These are phyloP conservation scores for Yamadazyma akitaensis DNA, from an alignment of 805 yeast genomes.

Conservation along the genomic window DNA sequence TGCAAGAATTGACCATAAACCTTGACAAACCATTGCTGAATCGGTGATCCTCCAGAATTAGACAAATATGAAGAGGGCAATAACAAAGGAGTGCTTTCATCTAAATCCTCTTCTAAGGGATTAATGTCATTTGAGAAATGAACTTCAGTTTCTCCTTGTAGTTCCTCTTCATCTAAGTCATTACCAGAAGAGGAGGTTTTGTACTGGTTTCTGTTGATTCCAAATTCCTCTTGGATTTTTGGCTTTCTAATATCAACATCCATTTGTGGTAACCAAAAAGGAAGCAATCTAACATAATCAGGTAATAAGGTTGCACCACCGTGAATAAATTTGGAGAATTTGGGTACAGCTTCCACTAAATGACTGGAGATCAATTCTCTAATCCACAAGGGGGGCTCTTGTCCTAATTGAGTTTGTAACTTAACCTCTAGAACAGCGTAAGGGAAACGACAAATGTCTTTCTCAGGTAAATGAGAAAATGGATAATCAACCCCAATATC, in stretches of 20 bases:
- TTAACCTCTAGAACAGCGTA: conserved; percentile 97
- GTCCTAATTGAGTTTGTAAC: conserved; percentile 96
- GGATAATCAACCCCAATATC: conserved; percentile 99
- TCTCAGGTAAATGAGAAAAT: conserved; percentile 76
- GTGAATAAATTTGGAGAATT: conserved; percentile 94
- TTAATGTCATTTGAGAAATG: conserved; percentile 44
- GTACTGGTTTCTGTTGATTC: conserved; percentile 50
- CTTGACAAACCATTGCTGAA: conserved; percentile 29
- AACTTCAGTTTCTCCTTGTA: conserved; percentile 22
- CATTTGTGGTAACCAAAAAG: conserved; percentile 99
- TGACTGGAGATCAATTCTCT: conserved; percentile 88
- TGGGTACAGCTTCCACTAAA: conserved; percentile 96
- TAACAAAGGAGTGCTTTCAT: conserved; percentile 41
- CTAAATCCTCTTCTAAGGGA: conserved; percentile 51
- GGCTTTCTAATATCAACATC: conserved; percentile 92
- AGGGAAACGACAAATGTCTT: conserved; percentile 90
- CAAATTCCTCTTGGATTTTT: conserved; percentile 53
- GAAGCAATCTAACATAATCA: conserved; percentile 77
- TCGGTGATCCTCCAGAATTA: conserved; percentile 27
- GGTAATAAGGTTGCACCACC: conserved; percentile 93
- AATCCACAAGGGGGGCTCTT: conserved; percentile 98
- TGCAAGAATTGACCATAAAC: conserved; percentile 36
- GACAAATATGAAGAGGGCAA: conserved; percentile 33
- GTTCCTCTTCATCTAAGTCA: conserved; percentile 67
- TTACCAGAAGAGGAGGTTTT: conserved; percentile 49